phyloP scores from a whole-genome alignment of 1,284 basidiomycete species.

The Vanrija sp. region DNA sequence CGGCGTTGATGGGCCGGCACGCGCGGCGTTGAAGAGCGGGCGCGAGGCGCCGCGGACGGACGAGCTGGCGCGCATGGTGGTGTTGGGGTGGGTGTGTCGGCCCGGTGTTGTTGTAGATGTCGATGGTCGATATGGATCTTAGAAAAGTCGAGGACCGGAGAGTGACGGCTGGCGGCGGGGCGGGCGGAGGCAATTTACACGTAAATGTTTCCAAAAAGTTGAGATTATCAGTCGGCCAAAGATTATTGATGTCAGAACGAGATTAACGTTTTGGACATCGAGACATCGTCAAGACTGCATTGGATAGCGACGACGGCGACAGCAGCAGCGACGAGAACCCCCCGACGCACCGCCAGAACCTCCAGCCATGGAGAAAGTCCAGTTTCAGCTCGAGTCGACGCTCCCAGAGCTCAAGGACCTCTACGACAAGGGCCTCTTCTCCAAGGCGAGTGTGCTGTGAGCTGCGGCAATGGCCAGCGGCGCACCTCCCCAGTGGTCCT shows the following conservation, averaged over 20 bases:
- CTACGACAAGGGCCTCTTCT: slow-evolving; percentile 80
- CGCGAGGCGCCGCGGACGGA: neutral
- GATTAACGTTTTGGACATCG: too few species aligned
- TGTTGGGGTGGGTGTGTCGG: too few species aligned
- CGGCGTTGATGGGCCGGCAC: neutral
- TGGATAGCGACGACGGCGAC: too few species aligned
- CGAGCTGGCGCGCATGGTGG: slow-evolving; percentile 9
- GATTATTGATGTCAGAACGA: neutral
- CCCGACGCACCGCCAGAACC: neutral
- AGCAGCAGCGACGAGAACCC: neutral
- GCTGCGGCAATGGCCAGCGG: too few species aligned
- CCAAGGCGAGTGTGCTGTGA: slow-evolving; percentile 57
- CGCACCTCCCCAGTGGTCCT: neutral
- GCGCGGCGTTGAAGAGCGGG: neutral
- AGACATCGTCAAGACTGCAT: too few species aligned
- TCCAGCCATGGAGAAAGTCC: slow-evolving; percentile 79
- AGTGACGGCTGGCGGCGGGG: too few species aligned
- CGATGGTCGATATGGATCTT: neutral
- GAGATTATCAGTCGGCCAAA: neutral
- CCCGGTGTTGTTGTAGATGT: neutral
- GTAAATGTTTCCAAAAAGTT: neutral
- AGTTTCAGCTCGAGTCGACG: slow-evolving; percentile 94
- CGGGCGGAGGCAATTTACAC: neutral
- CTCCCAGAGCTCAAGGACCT: slow-evolving; percentile 94
- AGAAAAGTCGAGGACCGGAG: neutral